Percentiles rank a stretch among this genome's conserved stretches.
phyloP scores from a whole-genome alignment of 139 green algal species.

The Coccomyxa sp. region DNA sequence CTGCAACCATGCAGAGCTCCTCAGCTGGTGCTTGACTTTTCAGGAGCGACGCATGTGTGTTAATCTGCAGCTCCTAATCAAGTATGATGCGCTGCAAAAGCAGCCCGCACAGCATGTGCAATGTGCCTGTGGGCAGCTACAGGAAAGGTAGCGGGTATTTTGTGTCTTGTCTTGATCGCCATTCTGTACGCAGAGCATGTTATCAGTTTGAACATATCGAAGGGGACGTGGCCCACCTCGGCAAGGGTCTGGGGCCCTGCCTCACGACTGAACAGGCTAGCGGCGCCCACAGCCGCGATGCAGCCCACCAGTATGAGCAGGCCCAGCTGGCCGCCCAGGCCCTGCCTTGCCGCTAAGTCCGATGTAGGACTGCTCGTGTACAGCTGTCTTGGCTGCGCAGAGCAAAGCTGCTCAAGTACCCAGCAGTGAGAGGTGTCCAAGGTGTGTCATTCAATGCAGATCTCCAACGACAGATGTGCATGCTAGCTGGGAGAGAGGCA shows the following conservation, averaged over 20 bases:
- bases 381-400: not conserved
- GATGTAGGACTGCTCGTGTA: conserved; percentile 1
- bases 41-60: no score
- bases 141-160: no score
- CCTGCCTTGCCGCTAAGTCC: not conserved
- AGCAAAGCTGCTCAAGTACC: not conserved
- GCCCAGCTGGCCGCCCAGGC: not conserved
- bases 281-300: not conserved
- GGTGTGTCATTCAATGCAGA: no score
- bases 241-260: not conserved
- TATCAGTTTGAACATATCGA: no score
- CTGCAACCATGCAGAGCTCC: not conserved
- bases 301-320: not conserved
- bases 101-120: no score
- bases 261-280: not conserved
- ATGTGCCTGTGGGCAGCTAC: no score
- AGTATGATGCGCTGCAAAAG: no score
- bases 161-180: no score
- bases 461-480: not conserved
- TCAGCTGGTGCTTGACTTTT: no score
- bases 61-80: no score
- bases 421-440: no score
- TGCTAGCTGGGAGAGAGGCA: not conserved
- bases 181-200: no score
- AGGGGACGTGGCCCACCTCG: not conserved